A percentile compares a stretch with the other conserved stretches of the same genome.
Evolutionary conservation across 139 green algal genomes (phyloP).

Genomic region (Nannochloris sp.): DNA sequence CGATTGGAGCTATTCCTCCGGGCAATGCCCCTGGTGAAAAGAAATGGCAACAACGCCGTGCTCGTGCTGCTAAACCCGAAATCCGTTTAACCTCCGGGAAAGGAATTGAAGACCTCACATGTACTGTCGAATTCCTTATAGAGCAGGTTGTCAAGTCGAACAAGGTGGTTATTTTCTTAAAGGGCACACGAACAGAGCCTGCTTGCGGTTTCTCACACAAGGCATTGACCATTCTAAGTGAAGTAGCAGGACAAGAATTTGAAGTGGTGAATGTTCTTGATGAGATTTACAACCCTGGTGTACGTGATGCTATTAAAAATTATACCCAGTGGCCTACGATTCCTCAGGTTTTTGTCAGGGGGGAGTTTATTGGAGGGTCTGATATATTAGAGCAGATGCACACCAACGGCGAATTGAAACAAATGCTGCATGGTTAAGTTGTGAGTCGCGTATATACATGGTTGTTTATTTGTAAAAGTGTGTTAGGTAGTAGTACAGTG

Average conservation of each 20-base stretch:
- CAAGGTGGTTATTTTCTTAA: slow-evolving; percentile 86
- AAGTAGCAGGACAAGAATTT: slow-evolving; percentile 10
- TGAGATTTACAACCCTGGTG: slow-evolving; percentile 77
- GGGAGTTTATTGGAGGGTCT: slow-evolving; percentile 89
- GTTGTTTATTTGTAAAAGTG: too few relatives aligned
- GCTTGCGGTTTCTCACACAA: slow-evolving; percentile 86
- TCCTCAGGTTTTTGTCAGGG: slow-evolving; percentile 79
- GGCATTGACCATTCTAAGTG: slow-evolving; percentile 71
- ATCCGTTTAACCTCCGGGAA: slow-evolving; percentile 75
- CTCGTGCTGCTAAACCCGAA: slow-evolving; percentile 47
- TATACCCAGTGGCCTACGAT: slow-evolving; percentile 95
- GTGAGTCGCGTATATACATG: too few relatives aligned
- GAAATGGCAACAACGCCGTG: slow-evolving; percentile 46
- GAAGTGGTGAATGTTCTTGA: slow-evolving; percentile 90
- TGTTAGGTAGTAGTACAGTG: too few relatives aligned
- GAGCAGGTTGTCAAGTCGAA: slow-evolving; percentile 71
- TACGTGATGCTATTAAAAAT: slow-evolving; percentile 87
- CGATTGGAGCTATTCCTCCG: slow-evolving; percentile 58
- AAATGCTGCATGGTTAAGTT: too few relatives aligned
- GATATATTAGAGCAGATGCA: slow-evolving; percentile 89
- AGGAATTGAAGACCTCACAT: slow-evolving; percentile 62
- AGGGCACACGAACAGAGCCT: slow-evolving; percentile 77
- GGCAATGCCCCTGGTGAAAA: slow-evolving; percentile 68
- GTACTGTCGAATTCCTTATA: slow-evolving; percentile 62
- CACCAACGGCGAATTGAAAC: slow-evolving; percentile 43